Evolutionary conservation across 2,329 filamentous ascomycete species (phyloP).

Genomic region (Lomentospora prolificans): DNA sequence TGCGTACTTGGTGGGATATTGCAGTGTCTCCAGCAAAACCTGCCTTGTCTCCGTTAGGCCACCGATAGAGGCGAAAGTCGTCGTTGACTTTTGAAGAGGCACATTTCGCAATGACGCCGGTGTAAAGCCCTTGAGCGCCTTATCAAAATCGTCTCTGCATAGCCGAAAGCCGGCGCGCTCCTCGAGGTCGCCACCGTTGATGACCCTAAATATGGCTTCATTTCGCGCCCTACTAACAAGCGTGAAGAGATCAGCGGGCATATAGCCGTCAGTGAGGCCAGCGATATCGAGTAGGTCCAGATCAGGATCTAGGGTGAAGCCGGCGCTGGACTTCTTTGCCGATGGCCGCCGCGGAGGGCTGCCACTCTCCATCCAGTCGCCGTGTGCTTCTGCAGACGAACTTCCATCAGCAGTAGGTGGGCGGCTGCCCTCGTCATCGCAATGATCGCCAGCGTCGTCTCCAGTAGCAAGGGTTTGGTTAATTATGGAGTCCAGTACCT

Average conservation of each 20-base stretch:
- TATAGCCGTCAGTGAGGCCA: constrained; percentile 91
- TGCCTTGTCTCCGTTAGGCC: constrained; percentile 78
- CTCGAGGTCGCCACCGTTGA: constrained; percentile 42
- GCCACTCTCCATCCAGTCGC: constrained; percentile 68
- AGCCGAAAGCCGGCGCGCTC: constrained; percentile 51
- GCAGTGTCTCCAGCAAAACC: constrained; percentile 85
- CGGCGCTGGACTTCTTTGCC: constrained; percentile 32
- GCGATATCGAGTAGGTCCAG: constrained; percentile 90
- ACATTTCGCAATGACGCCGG: constrained; percentile 92
- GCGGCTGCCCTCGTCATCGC: constrained; percentile 37
- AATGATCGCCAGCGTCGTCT: constrained; percentile 25
- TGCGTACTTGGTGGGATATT: constrained; percentile 96
- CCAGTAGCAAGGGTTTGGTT: constrained; percentile 36
- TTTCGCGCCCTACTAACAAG: constrained; percentile 81
- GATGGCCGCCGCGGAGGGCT: constrained; percentile 41
- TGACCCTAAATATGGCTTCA: constrained; percentile 81
- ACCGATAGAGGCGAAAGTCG: constrained; percentile 85
- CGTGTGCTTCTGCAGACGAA: constrained; percentile 37
- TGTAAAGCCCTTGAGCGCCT: constrained; percentile 83
- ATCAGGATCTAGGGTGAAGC: constrained; percentile 63
- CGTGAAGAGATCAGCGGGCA: constrained; percentile 86
- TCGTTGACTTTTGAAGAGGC: constrained; percentile 83
- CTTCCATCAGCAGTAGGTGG: constrained; percentile 47
- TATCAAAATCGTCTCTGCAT: constrained; percentile 66
- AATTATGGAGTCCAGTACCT: constrained; percentile 73